Conservation (phyloP, 2,329 filamentous ascomycete species). For the Fusarium sp. region DNA sequence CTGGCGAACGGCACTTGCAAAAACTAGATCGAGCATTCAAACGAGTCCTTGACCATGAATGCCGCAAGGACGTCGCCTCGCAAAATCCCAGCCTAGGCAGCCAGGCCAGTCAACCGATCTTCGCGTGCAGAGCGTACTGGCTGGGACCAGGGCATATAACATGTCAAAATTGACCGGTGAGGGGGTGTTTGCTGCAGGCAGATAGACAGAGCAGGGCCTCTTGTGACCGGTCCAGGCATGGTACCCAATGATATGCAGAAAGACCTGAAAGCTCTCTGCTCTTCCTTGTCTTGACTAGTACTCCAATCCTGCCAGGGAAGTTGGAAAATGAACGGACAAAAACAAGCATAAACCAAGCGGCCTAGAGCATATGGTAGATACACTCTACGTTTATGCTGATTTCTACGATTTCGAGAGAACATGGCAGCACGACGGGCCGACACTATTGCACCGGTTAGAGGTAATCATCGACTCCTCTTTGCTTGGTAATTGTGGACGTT, state of each 20-base stretch:
- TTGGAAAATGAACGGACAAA: conserved; percentile 3
- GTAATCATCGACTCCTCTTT: neutral
- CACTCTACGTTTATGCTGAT: neutral
- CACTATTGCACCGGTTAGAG: neutral
- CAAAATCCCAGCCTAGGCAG: conserved; percentile 1
- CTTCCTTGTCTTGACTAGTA: neutral
- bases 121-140: conserved; percentile 10
- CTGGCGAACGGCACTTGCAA: conserved; percentile 27
- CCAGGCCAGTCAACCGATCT: conserved; percentile 36
- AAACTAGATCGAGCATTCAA: conserved; percentile 10
- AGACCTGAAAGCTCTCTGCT: conserved; percentile 11
- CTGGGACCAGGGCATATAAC: conserved; percentile 38
- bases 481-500: neutral
- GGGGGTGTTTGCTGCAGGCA: conserved; percentile 25
- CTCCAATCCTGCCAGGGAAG: neutral
- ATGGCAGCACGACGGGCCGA: neutral
- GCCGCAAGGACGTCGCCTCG: conserved; percentile 25
- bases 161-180: conserved; percentile 45
- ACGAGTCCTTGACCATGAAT: conserved; percentile 21
- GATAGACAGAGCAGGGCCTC: conserved; percentile 22
- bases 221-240: conserved; percentile 31
- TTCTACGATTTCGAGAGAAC: conserved; percentile 2
- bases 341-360: conserved; percentile 41
- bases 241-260: conserved; percentile 19
- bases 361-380: conserved; percentile 19